phyloP scores from a whole-genome alignment of 1,284 basidiomycete genomes.

The Ganoderma sinense region DNA sequence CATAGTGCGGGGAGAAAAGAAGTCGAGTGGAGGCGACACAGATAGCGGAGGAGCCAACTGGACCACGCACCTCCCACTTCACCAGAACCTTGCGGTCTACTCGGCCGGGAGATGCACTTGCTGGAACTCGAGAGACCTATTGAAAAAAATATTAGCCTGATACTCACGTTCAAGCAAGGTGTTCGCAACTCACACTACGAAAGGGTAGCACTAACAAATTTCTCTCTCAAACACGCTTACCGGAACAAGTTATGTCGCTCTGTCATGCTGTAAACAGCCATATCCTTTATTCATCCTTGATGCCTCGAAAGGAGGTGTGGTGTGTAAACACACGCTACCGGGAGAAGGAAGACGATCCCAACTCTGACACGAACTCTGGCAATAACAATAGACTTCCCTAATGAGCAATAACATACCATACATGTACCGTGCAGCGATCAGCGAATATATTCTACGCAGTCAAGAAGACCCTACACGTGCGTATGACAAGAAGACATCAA shows the following conservation, averaged over 20 bases:
- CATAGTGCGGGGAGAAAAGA: conserved; percentile 41
- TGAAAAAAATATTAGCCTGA: not conserved
- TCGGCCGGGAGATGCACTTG: not conserved
- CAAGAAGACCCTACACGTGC: not conserved
- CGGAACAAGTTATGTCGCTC: no score
- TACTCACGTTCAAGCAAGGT: not conserved
- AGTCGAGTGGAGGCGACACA: not conserved
- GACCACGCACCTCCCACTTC: conserved; percentile 40
- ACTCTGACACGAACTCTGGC: not conserved
- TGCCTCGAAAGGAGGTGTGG: no score
- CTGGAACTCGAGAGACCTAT: not conserved
- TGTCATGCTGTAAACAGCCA: not conserved
- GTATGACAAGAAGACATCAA: not conserved
- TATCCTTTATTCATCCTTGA: not conserved
- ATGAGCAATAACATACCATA: conserved; percentile 1
- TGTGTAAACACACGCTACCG: not conserved
- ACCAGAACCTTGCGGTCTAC: not conserved
- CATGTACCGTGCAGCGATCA: not conserved
- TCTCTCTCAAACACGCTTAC: not conserved
- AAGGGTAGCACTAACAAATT: not conserved
- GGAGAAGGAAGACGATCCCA: not conserved
- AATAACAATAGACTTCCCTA: not conserved
- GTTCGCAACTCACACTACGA: not conserved
- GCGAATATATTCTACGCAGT: not conserved
- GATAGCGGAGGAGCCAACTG: not conserved